Evolutionary conservation across 1,284 basidiomycete genomes (phyloP).

Genomic region (Polyporus tsugae): DNA sequence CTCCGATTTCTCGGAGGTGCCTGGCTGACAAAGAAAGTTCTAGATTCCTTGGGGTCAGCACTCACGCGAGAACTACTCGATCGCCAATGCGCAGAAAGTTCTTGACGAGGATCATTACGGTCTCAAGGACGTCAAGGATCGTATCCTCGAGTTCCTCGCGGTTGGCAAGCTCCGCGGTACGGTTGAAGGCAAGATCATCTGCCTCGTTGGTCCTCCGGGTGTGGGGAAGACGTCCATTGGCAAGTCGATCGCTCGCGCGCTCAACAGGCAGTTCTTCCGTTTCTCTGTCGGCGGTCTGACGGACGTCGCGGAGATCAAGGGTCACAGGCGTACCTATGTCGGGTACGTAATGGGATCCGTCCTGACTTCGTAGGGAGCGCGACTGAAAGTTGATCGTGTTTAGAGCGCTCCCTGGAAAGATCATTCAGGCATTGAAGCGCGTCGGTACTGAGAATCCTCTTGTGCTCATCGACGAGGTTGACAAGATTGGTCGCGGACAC

Average conservation of each 20-base stretch:
- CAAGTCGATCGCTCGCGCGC: conserved; percentile 91
- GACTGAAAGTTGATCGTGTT: conserved; percentile 17
- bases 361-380: not conserved
- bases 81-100: conserved; percentile 84
- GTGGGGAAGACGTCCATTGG: conserved; percentile 96
- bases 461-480: conserved; percentile 97
- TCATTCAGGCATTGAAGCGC: conserved; percentile 96
- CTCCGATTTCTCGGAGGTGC: not conserved
- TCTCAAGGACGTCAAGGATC: conserved; percentile 94
- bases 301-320: conserved; percentile 99
- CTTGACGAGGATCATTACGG: conserved; percentile 98
- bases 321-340: conserved; percentile 96
- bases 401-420: conserved; percentile 95
- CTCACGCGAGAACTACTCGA: conserved; percentile 93
- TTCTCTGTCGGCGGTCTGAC: conserved; percentile 98
- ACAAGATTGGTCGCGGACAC: conserved; percentile 97
- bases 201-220: conserved; percentile 95
- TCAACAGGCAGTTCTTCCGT: conserved; percentile 91
- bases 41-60: conserved; percentile 97
- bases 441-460: conserved; percentile 98
- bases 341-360: conserved; percentile 59
- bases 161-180: conserved; percentile 97
- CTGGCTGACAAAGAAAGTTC: conserved; percentile 7
- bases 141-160: conserved; percentile 97
- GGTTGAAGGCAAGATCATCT: conserved; percentile 99